A percentile compares a stretch with the other conserved stretches of the same genome.
Conservation (phyloP, 2,329 filamentous ascomycete genomes). For the Xylaria sp. region DNA sequence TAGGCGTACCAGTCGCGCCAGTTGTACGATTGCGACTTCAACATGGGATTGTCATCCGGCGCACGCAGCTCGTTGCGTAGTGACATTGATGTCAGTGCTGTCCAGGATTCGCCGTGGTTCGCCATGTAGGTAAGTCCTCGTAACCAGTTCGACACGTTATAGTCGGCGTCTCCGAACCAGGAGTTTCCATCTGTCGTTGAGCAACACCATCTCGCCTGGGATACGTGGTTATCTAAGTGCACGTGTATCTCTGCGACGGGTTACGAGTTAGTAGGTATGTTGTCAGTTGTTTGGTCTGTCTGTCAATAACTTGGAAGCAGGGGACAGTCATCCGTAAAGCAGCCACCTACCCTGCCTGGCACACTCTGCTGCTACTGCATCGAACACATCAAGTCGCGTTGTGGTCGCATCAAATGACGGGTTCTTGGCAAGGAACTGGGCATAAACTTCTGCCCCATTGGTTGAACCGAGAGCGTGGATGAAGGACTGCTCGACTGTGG, state of each 20-base stretch:
- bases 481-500: conserved; percentile 43
- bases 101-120: conserved; percentile 46
- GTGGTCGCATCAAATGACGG: conserved; percentile 50
- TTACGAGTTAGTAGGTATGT: background rate
- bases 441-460: conserved; percentile 48
- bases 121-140: conserved; percentile 58
- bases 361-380: conserved; percentile 56
- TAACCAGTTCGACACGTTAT: conserved; percentile 54
- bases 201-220: conserved; percentile 55
- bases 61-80: conserved; percentile 51
- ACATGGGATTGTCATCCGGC: conserved; percentile 34
- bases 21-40: conserved; percentile 41
- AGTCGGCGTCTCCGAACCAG: conserved; percentile 59
- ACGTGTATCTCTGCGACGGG: conserved; percentile 43
- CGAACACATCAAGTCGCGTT: conserved; percentile 47
- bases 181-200: conserved; percentile 49
- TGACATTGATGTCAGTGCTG: conserved; percentile 43
- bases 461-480: conserved; percentile 42
- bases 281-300: no score
- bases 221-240: conserved; percentile 58
- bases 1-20: conserved; percentile 53
- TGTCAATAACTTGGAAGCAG: no score
- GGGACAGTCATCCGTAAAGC: no score
- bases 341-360: conserved; percentile 37
- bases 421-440: conserved; percentile 51